Evolutionary conservation across 371 early-diverging fungal genomes (phyloP), one percentile per base, ranked within the genome.

Genomic region (Mortierella sp.): DNA sequence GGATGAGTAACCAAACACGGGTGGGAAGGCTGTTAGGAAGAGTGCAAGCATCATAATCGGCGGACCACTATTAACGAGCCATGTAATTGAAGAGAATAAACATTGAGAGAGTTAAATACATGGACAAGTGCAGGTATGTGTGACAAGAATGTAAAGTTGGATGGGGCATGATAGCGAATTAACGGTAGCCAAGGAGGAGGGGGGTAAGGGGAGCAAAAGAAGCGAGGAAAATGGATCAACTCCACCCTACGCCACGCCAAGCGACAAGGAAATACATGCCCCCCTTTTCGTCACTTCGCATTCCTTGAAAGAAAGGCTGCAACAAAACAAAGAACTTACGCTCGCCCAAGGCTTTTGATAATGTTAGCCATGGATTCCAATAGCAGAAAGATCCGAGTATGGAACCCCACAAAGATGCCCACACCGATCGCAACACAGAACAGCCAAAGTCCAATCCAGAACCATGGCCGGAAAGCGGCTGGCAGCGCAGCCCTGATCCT

Each of bases 1-100:
- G 0, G 93, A 91, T 54, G 92, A 90, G 80, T 94, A 95, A 3
- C 95, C 95, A 74, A 94, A 82, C 77, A 95, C 78, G 13, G 94
- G 94, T 19, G 95, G 95, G 72, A 94, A 94, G 26, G 93, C 91
- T 21, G 94, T 92, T 31, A 90, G 68, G 78, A 93, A 93, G 42
- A 90, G 80, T 14, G 83, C 72, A 11, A 77, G 73, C 81, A 84
- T 81, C 72, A 84, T 81, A 31, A 84, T 63, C 3, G 81, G 84
- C 1, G 84, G 84, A 65, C 84, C 84, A 52, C 84, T 84, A 79
- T 68, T 60, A 3, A 42, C 28, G 55, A 14, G 26, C 44, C 54
- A 50, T 50, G 38, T 24, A 26, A 55, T 60, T 6, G 21, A 65
- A 47, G 11, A 72, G 11, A 55, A 24, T 44, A 38, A 38, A 5